Percentiles rank a stretch among this genome's conserved stretches.
These are phyloP conservation scores for Aspergillus awamori DNA, from an alignment of 2,329 filamentous ascomycete species.

Conservation along the genomic window DNA sequence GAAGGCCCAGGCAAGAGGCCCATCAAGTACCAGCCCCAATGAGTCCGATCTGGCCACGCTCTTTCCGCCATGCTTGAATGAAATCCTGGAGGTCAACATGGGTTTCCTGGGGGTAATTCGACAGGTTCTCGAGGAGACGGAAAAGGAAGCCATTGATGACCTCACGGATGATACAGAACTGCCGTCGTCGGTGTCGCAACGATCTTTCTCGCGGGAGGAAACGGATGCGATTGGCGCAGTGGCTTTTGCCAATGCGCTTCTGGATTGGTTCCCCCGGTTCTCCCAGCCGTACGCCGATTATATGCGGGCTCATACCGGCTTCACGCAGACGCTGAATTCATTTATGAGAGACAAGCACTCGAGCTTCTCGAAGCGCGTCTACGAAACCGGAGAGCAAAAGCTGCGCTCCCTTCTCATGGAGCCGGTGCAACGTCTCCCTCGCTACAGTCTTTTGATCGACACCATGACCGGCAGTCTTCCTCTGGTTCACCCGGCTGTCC, in stretches of 20 bases:
- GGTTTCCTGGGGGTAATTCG: constrained; percentile 77
- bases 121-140: constrained; percentile 77
- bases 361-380: constrained; percentile 77
- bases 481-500: constrained; percentile 80
- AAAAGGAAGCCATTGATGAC: constrained; percentile 76
- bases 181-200: constrained; percentile 50
- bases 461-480: constrained; percentile 87
- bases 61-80: constrained; percentile 79
- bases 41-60: constrained; percentile 72
- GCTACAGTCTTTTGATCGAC: constrained; percentile 95
- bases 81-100: constrained; percentile 80
- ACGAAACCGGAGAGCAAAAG: constrained; percentile 84
- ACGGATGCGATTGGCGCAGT: constrained; percentile 78
- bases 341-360: constrained; percentile 78
- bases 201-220: constrained; percentile 47
- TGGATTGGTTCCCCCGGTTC: constrained; percentile 93
- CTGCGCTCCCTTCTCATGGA: constrained; percentile 93
- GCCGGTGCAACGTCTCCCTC: constrained; percentile 88
- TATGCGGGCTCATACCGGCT: constrained; percentile 84
- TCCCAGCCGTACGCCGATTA: constrained; percentile 90
- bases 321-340: constrained; percentile 76
- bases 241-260: constrained; percentile 75
- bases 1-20: constrained; percentile 62
- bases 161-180: constrained; percentile 64
- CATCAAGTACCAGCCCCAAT: constrained; percentile 69